A percentile compares a stretch with the other conserved stretches of the same genome.
These are phyloP conservation scores for Xylariaceae sp. DNA, from an alignment of 2,329 filamentous ascomycete genomes.

Conservation along the genomic window DNA sequence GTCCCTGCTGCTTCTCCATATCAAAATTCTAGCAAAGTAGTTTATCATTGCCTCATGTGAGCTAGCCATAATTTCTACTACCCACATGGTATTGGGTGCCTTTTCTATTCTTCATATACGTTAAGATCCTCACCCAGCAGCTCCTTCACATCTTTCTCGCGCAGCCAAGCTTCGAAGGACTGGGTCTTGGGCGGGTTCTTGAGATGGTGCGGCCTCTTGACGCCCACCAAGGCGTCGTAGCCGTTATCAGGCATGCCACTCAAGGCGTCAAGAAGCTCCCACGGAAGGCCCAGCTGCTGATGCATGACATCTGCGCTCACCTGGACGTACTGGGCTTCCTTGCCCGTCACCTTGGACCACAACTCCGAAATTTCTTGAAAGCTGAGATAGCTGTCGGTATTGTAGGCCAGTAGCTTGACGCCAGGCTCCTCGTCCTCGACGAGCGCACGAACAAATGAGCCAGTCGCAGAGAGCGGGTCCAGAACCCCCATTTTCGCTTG, in stretches of 20 bases:
- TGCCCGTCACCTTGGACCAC: background rate
- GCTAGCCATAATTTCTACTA: no score
- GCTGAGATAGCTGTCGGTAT: background rate
- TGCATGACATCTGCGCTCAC: background rate
- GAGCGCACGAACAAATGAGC: background rate
- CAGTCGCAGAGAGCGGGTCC: background rate
- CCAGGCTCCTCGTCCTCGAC: background rate
- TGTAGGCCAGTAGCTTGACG: background rate
- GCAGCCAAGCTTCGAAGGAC: background rate
- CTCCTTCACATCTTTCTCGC: no score
- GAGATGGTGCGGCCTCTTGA: background rate
- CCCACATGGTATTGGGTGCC: no score
- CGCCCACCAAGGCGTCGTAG: background rate
- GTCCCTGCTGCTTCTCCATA: no score
- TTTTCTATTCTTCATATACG: no score
- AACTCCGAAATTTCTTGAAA: background rate
- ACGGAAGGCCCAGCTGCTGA: background rate
- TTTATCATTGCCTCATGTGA: no score
- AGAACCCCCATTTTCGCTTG: background rate
- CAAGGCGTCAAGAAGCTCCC: background rate
- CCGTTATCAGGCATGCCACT: background rate
- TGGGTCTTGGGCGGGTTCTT: background rate
- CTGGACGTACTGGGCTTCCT: background rate
- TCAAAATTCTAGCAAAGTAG: no score
- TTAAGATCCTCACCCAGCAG: no score